A percentile compares a stretch with the other conserved stretches of the same genome.
Evolutionary conservation across 805 yeast genomes (phyloP).

Genomic region (Metschnikowia continentalis): DNA sequence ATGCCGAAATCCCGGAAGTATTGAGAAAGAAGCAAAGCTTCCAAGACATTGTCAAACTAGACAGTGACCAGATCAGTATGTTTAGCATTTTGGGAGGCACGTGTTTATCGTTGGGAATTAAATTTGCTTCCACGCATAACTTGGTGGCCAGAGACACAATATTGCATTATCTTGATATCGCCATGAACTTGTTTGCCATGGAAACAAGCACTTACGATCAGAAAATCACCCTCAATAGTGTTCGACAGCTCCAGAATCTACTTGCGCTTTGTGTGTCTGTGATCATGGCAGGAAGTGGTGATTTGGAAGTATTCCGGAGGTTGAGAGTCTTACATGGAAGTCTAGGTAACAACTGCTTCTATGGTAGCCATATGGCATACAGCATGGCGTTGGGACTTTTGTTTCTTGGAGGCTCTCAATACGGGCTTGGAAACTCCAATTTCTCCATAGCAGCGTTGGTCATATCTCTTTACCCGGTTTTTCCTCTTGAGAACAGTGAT

Average conservation of each 20-base stretch:
- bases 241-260: conserved; percentile 53
- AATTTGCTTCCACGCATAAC: conserved; percentile 68
- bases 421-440: conserved; percentile 62
- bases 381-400: conserved; percentile 83
- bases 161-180: conserved; percentile 49
- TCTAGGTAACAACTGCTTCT: conserved; percentile 43
- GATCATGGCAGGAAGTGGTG: conserved; percentile 90
- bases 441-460: conserved; percentile 66
- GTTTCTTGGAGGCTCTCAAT: conserved; percentile 91
- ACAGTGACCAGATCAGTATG: conserved; percentile 59
- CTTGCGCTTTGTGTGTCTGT: conserved; percentile 63
- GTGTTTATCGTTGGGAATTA: conserved; percentile 69
- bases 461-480: conserved; percentile 74
- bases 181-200: conserved; percentile 40
- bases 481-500: conserved; percentile 43
- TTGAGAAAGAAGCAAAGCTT: conserved; percentile 30
- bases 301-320: conserved; percentile 69
- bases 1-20: conserved; percentile 49
- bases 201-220: conserved; percentile 54
- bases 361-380: conserved; percentile 71
- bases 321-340: conserved; percentile 65
- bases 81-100: conserved; percentile 71
- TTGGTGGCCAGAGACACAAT: conserved; percentile 50
- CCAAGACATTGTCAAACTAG: conserved; percentile 26
- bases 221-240: conserved; percentile 49